A percentile compares a stretch with the other conserved stretches of the same genome.
Evolutionary conservation across 805 yeast species (phyloP).

Genomic region (Yarrowia sp.): DNA sequence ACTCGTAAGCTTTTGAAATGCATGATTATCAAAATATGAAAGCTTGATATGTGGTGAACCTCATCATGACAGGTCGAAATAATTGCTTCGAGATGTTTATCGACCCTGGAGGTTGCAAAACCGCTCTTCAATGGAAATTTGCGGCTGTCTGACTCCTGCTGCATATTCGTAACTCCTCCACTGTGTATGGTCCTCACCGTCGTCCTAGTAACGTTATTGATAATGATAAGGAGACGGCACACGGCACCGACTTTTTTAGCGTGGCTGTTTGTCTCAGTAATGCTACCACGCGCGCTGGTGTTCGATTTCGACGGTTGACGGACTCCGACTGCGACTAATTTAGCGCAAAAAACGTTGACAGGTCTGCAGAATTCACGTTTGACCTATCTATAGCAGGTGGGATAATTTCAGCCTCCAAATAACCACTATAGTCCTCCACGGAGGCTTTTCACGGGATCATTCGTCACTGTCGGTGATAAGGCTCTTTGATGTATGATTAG

Average conservation of each 20-base stretch:
- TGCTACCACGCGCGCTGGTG: background rate
- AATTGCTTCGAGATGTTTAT: too few species aligned
- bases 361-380: too few species aligned
- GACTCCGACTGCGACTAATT: background rate
- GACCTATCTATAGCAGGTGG: too few species aligned
- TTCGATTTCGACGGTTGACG: background rate
- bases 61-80: background rate
- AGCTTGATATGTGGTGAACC: background rate
- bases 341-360: too few species aligned
- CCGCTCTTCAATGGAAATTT: too few species aligned
- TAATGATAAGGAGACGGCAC: slow-evolving; percentile 5
- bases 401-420: too few species aligned
- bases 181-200: background rate
- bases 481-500: slow-evolving; percentile 22
- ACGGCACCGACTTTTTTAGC: slow-evolving; percentile 21
- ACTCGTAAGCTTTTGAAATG: background rate
- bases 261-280: slow-evolving; percentile 17
- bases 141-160: background rate
- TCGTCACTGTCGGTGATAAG: slow-evolving; percentile 22
- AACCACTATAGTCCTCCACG: too few species aligned
- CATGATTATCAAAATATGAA: background rate
- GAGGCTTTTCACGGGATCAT: slow-evolving; percentile 6
- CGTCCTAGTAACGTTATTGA: background rate
- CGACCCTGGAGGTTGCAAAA: too few species aligned
- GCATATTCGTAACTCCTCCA: background rate